A percentile compares a stretch with the other conserved stretches of the same genome.
Evolutionary conservation across 306 rosid genomes (phyloP).

Genomic region (Corylus americana): DNA sequence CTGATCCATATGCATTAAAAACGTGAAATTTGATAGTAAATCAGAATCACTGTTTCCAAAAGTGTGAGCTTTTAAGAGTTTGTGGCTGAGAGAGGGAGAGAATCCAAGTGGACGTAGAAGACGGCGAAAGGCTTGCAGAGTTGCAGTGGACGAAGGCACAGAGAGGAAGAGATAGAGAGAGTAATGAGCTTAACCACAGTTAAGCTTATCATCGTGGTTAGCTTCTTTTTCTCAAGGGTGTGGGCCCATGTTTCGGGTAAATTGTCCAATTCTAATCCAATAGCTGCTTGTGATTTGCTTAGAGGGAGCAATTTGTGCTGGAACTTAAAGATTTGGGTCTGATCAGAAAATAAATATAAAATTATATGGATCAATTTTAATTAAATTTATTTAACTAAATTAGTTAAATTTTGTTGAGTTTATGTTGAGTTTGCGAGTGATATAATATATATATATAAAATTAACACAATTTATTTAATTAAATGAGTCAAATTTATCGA

Average conservation of each 20-base stretch:
- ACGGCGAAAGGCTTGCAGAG: constrained; percentile 56
- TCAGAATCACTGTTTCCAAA: constrained; percentile 33
- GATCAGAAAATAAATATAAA: too few relatives aligned
- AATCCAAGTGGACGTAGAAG: constrained; percentile 50
- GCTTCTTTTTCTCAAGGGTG: not conserved
- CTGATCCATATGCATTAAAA: constrained; percentile 57
- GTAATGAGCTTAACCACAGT: constrained; percentile 35
- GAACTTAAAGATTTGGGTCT: too few relatives aligned
- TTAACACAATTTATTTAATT: too few relatives aligned
- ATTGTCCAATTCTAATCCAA: not conserved
- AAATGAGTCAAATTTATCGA: too few relatives aligned
- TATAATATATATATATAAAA: too few relatives aligned
- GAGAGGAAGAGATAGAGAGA: constrained; percentile 10
- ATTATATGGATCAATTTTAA: too few relatives aligned
- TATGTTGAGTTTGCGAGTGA: too few relatives aligned
- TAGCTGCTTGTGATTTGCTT: not conserved
- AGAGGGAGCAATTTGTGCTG: too few relatives aligned
- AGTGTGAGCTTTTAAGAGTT: constrained; percentile 36
- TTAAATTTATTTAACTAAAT: too few relatives aligned
- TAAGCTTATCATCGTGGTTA: constrained; percentile 2
- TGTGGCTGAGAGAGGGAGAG: constrained; percentile 16
- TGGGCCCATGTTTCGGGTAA: not conserved
- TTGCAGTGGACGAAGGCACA: constrained; percentile 32
- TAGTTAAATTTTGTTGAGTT: too few relatives aligned
- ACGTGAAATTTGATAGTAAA: constrained; percentile 30